Percentiles rank a stretch among this genome's conserved stretches.
phyloP scores from a whole-genome alignment of 345 rosid genomes.

The Moricandia moricandioides region DNA sequence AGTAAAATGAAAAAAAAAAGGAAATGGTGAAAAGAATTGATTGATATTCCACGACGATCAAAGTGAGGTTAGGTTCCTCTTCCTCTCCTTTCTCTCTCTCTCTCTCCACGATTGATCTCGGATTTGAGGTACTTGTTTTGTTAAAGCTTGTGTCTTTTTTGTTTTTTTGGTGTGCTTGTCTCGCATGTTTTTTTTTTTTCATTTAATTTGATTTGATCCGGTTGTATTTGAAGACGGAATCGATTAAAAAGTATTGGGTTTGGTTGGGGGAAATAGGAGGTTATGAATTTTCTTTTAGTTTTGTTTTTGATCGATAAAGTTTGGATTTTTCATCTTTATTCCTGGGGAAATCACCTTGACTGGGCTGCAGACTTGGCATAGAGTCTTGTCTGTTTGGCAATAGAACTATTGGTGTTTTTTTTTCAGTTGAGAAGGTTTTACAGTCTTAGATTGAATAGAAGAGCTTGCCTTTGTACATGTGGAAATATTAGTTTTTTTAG shows the following conservation, averaged over 20 bases:
- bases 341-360: background rate
- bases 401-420: background rate
- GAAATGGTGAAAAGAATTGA: slow-evolving; percentile 21
- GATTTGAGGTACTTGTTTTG: background rate
- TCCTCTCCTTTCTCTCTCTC: background rate
- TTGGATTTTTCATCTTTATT: slow-evolving; percentile 4
- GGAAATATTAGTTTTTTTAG: background rate
- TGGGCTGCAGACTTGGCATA: background rate
- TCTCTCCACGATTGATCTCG: background rate
- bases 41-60: slow-evolving; percentile 18
- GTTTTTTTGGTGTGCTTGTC: background rate
- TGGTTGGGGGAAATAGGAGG: background rate
- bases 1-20: slow-evolving; percentile 15
- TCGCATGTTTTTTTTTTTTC: background rate
- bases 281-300: background rate
- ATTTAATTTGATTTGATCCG: slow-evolving; percentile 25
- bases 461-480: background rate
- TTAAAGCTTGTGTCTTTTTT: background rate
- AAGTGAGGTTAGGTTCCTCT: slow-evolving; percentile 34
- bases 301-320: background rate
- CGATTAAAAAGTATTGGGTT: slow-evolving; percentile 3
- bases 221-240: slow-evolving; percentile 15
- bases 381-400: background rate
- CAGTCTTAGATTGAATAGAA: background rate
- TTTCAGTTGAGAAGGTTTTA: background rate